Conservation (phyloP, 2,329 filamentous ascomycete genomes). For the Colletotrichum theobromicola region DNA sequence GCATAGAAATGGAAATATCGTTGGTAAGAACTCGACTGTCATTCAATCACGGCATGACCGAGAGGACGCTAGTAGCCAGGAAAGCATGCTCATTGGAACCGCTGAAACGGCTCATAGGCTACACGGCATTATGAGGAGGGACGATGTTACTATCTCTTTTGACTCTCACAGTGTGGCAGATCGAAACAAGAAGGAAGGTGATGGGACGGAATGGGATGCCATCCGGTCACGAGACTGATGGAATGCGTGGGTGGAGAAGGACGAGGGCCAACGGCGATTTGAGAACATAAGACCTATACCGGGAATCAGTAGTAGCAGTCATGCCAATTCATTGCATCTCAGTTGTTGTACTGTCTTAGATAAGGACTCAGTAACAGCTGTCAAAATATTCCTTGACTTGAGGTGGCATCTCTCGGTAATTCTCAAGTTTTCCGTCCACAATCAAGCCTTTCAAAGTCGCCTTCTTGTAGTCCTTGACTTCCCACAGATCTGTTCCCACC, state of each 20-base stretch:
- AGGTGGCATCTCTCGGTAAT: slow-evolving; percentile 27
- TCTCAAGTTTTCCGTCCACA: slow-evolving; percentile 23
- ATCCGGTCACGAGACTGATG: neutral
- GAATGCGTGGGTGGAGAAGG: neutral
- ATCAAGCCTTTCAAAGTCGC: slow-evolving; percentile 25
- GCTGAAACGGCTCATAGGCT: neutral
- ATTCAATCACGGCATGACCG: neutral
- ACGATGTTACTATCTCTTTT: neutral
- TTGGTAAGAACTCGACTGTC: neutral
- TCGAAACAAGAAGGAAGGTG: neutral
- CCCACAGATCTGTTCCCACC: slow-evolving; percentile 29
- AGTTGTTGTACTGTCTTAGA: neutral
- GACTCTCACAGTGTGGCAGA: neutral
- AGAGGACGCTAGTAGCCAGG: neutral
- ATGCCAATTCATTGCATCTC: neutral
- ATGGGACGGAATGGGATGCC: neutral
- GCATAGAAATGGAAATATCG: neutral
- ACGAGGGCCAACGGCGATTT: neutral
- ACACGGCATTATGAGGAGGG: neutral
- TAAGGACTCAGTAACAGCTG: neutral
- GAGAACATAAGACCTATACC: fast-evolving
- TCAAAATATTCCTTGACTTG: slow-evolving; percentile 15
- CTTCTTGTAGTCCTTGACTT: slow-evolving; percentile 28
- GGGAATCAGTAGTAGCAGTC: neutral
- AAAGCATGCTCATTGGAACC: neutral